Conservation (phyloP, 305 asterid species). For the Stenogyne calaminthoides region DNA sequence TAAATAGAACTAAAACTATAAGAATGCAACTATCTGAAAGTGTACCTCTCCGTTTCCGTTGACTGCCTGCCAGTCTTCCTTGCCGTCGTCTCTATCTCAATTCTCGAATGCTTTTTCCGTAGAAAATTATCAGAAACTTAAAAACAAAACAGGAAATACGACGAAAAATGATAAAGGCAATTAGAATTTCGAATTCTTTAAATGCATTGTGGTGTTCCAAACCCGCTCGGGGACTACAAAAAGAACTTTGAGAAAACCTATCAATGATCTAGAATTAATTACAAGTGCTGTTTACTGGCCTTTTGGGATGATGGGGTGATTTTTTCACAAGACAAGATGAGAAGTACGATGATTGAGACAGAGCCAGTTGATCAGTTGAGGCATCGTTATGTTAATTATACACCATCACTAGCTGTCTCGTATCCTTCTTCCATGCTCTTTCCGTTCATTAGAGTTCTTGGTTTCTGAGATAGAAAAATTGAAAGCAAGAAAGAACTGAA, state of each 20-base stretch:
- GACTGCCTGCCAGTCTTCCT: neutral
- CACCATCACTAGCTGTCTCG: conserved; percentile 53
- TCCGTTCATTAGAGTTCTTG: conserved; percentile 75
- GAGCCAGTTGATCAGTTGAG: neutral
- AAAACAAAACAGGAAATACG: neutral
- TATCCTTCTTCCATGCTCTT: conserved; percentile 64
- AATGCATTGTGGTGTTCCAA: conserved; percentile 34
- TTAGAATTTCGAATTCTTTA: conserved; percentile 30
- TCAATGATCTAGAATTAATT: conserved; percentile 26
- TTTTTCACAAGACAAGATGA: neutral
- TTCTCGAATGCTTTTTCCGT: neutral
- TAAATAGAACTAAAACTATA: neutral
- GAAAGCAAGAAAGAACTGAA: neutral
- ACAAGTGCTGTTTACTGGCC: conserved; percentile 30
- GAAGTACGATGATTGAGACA: neutral
- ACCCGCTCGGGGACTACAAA: conserved; percentile 20
- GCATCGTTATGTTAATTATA: conserved; percentile 28
- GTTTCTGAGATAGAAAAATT: conserved; percentile 51
- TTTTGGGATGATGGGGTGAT: neutral
- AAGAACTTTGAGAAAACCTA: conserved; percentile 13
- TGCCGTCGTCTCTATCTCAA: neutral
- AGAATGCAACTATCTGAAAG: neutral
- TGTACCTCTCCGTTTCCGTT: neutral
- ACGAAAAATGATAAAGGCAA: conserved; percentile 23
- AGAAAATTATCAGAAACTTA: neutral